Base-by-base conservation (phyloP, 202 grass and related monocot species). In the Eragrostis tef region DNA sequence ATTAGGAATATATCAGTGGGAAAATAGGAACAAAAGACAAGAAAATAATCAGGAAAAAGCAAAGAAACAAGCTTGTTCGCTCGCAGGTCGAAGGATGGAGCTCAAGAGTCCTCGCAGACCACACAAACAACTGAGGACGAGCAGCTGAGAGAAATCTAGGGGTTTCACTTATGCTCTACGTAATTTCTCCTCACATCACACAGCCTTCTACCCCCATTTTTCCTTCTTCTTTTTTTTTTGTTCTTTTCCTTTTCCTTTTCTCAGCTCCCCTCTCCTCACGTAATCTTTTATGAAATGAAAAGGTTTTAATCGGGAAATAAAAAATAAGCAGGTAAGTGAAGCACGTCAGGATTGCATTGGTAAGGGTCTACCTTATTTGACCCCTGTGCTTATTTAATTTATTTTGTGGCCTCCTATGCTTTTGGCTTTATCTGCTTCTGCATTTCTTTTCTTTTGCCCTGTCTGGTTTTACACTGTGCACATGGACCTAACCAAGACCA, bases 271-370 rank as follows among this genome's bases (percentile, higher is more conserved):
- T 79, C 15, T 77, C 59, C n/a, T n/a, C 80, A 73, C 80, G 80
- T 79, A 87, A 83, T 73, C 86, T 83, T 81, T 83, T 67, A 67
- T 7, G 41, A 78, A 78, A 87, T 75, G 46, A 49, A 83, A 86
- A 75, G 24, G 36, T 64, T 83, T 90, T 64, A 90, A 56, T 70
- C 60, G 14, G 44, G 74, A 77, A 73, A 68, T 67, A 62, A 69
- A 68, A 80, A 70, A 80, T 27, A 70, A 83, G 70, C 87, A 90
- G 86, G 84, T 88, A 87, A 86, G 73, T 88, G 88, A 90, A 83
- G 92, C 90, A 83, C 65, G 86, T 83, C 89, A 86, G 85, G 87
- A 84, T 86, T 87, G 85, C 89, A 89, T 91, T 86, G 75, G 85
- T 79, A 77, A 78, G 71, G 79, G 81, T 90, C 79, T 88, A 79